Percentiles rank a stretch among this genome's conserved stretches.
Evolutionary conservation across 768 basidiomycete species (phyloP).

Genomic region (Lentinula lateritia): DNA sequence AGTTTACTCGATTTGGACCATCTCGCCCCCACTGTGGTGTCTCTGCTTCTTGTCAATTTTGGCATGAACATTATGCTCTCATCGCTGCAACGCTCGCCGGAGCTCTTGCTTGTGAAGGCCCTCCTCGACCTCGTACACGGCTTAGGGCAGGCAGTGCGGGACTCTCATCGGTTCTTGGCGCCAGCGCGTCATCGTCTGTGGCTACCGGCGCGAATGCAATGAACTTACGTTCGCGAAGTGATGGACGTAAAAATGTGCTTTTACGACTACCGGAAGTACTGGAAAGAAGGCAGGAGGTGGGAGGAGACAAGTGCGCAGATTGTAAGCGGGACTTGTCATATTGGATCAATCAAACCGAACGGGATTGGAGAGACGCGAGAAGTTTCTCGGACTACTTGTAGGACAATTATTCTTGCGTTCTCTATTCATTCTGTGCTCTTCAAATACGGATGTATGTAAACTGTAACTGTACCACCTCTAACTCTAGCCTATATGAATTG

Average conservation of each 20-base stretch:
- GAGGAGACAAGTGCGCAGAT: slow-evolving; percentile 9
- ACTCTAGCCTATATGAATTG: too few relatives aligned
- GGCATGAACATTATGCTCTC: slow-evolving; percentile 11
- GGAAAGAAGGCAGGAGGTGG: slow-evolving; percentile 7
- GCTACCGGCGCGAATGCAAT: slow-evolving; percentile 4
- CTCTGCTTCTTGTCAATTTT: slow-evolving; percentile 6
- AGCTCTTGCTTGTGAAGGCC: background rate
- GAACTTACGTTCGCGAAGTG: background rate
- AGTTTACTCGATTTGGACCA: slow-evolving; percentile 10
- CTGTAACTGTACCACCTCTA: background rate
- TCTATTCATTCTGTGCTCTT: background rate
- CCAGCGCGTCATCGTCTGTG: background rate
- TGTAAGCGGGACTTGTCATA: slow-evolving; percentile 10
- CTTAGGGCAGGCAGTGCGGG: background rate
- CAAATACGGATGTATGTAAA: background rate
- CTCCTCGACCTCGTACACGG: background rate
- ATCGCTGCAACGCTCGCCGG: slow-evolving; percentile 2
- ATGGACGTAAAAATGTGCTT: background rate
- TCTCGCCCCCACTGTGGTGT: slow-evolving; percentile 7
- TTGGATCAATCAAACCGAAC: slow-evolving; percentile 7
- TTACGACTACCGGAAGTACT: slow-evolving; percentile 5
- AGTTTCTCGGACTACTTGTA: slow-evolving; percentile 8
- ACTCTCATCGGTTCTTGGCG: background rate
- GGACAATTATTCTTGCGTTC: background rate
- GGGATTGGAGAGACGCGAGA: slow-evolving; percentile 6